Conservation (phyloP, 306 rosid genomes). For the Oemleria cerasiformis region DNA sequence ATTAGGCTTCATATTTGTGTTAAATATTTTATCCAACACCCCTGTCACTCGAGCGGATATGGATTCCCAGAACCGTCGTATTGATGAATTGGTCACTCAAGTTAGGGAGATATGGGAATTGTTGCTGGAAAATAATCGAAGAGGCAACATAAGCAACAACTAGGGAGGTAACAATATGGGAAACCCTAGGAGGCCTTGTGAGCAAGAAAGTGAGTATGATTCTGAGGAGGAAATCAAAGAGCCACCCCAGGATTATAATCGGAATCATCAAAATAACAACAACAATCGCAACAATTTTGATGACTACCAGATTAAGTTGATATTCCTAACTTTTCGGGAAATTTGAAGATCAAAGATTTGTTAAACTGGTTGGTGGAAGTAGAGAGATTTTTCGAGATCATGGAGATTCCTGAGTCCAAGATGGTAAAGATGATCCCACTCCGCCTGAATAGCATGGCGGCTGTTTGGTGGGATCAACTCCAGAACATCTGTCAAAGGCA, state of each 20-base stretch:
- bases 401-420: neutral
- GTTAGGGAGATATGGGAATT: too few relatives aligned
- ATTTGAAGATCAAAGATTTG: too few relatives aligned
- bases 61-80: too few relatives aligned
- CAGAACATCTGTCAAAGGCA: neutral
- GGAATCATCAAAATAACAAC: neutral
- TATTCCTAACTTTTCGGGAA: too few relatives aligned
- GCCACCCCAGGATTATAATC: neutral
- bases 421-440: neutral
- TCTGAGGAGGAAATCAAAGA: neutral
- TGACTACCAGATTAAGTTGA: too few relatives aligned
- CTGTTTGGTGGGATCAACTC: neutral
- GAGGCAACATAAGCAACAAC: neutral
- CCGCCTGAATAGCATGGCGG: neutral
- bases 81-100: too few relatives aligned
- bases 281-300: neutral
- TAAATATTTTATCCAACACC: too few relatives aligned
- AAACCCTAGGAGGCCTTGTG: neutral
- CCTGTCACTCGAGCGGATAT: too few relatives aligned
- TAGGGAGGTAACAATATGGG: neutral
- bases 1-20: too few relatives aligned
- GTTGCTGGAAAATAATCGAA: too few relatives aligned
- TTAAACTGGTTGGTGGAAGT: too few relatives aligned
- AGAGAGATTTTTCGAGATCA: too few relatives aligned
- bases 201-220: neutral